phyloP scores from a whole-genome alignment of 106 monocot genomes.

The Vanilla planifolia region DNA sequence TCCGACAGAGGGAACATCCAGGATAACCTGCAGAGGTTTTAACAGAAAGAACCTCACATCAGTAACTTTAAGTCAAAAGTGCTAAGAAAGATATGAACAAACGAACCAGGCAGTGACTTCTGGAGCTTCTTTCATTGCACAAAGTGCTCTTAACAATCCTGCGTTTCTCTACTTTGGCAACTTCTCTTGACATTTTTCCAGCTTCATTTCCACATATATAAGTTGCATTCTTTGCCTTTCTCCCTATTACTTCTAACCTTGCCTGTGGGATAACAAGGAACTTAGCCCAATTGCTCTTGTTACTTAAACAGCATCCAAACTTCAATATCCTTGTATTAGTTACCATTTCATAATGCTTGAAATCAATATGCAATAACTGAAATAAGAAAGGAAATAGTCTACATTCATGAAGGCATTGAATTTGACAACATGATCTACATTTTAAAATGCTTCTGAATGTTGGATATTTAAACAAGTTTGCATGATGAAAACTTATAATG shows the following conservation, averaged over 20 bases:
- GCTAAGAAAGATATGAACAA: constrained; percentile 4
- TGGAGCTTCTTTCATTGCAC: constrained; percentile 90
- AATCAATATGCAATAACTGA: no score
- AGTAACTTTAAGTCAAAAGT: not conserved
- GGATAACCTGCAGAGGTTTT: constrained; percentile 51
- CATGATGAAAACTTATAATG: no score
- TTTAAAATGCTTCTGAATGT: no score
- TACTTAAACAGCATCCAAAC: not conserved
- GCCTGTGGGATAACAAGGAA: constrained; percentile 25
- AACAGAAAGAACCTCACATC: not conserved
- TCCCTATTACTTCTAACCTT: constrained; percentile 85
- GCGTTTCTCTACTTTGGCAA: constrained; percentile 83
- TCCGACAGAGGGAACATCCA: constrained; percentile 93
- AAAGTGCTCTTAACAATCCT: constrained; percentile 89
- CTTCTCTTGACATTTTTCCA: constrained; percentile 86
- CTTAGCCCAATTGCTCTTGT: not conserved
- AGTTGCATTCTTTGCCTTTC: constrained; percentile 91
- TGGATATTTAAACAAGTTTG: no score
- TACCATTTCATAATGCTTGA: no score
- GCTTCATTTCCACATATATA: constrained; percentile 89
- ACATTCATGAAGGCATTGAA: no score
- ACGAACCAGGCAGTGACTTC: constrained; percentile 91
- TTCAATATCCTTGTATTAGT: no score
- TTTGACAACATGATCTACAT: no score
- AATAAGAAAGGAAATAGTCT: no score